Base-by-base conservation (phyloP, 2,329 filamentous ascomycete genomes). In the Trichoderma sp. region DNA sequence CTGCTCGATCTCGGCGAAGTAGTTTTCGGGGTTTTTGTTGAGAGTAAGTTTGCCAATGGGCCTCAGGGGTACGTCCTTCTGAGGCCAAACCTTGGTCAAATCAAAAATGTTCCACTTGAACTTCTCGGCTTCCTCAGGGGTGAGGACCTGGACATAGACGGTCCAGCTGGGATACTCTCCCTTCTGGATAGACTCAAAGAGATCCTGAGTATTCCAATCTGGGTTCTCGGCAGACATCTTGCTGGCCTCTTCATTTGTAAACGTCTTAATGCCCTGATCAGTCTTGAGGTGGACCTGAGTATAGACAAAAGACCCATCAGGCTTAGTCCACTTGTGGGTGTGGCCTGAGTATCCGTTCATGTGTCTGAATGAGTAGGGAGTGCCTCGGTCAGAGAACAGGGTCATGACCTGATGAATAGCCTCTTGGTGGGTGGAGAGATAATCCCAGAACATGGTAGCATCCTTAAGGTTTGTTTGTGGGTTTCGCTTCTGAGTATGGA, bases 401-500 rank as follows among this genome's bases (percentile, higher is more conserved):
- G 88, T 86, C 90, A 93, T 92, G 75, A 93, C 83, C 80, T 91
- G 88, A 81, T 93, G 91, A 35, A 90, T 85, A 7, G 88, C 84
- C 82, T 93, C 92, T 33, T 90, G 91, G 79, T 92, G 88, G 27
- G 87, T 89, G 50, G 87, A 88, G 50, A 88, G 89, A 75, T 81
- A 83, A 38, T 83, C 81, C 81, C 82, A 82, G 77, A 82, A 93
- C 85, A 91, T 90, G 69, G 90, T 93, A 18, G 92, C 91, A 83
- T 93, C 90, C 65, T 90, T 91, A 71, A 94, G 84, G 82, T 94
- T 92, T 45, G 91, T 94, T 78, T 91, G 88, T 1, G 93, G 93
- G 83, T 95, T 88, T 66, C 92, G 89, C 88, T 95, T 95, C 84
- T 95, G 93, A 4, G 92, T 93, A 85, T 94, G 93, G 77, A 94